Conservation (phyloP, 768 basidiomycete genomes). For the Trametopsis cervina region DNA sequence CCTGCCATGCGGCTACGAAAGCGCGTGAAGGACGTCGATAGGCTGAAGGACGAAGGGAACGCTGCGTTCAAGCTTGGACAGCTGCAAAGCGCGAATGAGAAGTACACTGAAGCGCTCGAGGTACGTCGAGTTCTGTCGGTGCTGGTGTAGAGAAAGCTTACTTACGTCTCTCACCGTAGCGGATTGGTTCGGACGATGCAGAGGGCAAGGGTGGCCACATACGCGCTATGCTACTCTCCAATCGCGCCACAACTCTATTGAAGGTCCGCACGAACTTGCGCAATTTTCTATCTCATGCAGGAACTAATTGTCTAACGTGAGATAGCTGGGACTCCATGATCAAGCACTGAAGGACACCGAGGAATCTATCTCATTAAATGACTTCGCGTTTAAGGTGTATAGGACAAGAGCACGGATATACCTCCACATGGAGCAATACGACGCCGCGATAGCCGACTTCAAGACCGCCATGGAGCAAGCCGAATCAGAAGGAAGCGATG, state of each 20-base stretch:
- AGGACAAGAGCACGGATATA: constrained; percentile 81
- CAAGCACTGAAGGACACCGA: constrained; percentile 71
- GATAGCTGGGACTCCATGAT: constrained; percentile 53
- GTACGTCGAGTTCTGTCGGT: constrained; percentile 27
- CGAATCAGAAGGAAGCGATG: constrained; percentile 52
- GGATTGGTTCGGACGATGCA: constrained; percentile 58
- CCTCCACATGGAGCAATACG: constrained; percentile 68
- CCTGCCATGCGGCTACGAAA: constrained; percentile 64
- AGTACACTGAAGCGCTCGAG: constrained; percentile 68
- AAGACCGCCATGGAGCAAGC: constrained; percentile 73
- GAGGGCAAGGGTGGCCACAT: constrained; percentile 79
- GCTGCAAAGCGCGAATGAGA: constrained; percentile 54
- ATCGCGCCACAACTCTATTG: constrained; percentile 74
- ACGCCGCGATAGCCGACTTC: constrained; percentile 68
- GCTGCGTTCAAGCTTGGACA: constrained; percentile 57
- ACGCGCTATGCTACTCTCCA: constrained; percentile 72
- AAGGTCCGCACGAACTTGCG: constrained; percentile 53
- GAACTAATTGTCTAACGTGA: not conserved
- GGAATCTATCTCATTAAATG: constrained; percentile 52
- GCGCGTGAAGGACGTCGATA: constrained; percentile 77
- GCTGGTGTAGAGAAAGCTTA: no score
- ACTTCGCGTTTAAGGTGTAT: constrained; percentile 75
- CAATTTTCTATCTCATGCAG: not conserved
- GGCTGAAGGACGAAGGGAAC: constrained; percentile 83
- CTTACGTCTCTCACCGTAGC: no score